Conservation (phyloP, 2,329 filamentous ascomycete species). For the Podosphaera aphanis region DNA sequence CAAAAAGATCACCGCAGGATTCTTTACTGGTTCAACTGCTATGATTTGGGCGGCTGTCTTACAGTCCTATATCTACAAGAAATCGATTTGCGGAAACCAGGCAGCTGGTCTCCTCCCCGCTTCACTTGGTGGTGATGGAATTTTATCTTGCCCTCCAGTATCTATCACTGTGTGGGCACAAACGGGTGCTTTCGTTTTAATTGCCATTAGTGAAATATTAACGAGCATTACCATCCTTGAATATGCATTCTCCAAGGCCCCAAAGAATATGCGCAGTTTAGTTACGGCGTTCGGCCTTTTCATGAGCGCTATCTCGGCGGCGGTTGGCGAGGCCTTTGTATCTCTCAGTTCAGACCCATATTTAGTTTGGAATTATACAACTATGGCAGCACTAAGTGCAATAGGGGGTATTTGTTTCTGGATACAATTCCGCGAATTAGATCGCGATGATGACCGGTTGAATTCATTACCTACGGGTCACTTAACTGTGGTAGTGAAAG, state of each 20-base stretch:
- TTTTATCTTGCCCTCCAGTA: slow-evolving; percentile 20
- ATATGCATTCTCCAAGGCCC: slow-evolving; percentile 57
- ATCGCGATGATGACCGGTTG: slow-evolving; percentile 35
- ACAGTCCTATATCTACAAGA: slow-evolving; percentile 40
- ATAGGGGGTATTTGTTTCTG: slow-evolving; percentile 43
- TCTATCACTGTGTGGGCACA: slow-evolving; percentile 43
- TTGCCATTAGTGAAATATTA: slow-evolving; percentile 33
- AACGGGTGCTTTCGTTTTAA: slow-evolving; percentile 23
- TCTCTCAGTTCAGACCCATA: slow-evolving; percentile 38
- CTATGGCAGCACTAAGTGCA: slow-evolving; percentile 36
- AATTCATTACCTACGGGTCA: not conserved
- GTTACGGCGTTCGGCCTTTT: slow-evolving; percentile 47
- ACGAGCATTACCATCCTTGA: slow-evolving; percentile 40
- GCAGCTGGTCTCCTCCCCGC: slow-evolving; percentile 21
- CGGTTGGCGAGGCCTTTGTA: slow-evolving; percentile 45
- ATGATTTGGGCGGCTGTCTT: slow-evolving; percentile 34
- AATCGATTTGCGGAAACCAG: slow-evolving; percentile 33
- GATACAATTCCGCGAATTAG: slow-evolving; percentile 40
- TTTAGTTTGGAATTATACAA: slow-evolving; percentile 48
- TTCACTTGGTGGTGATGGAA: slow-evolving; percentile 20
- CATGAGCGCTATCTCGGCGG: slow-evolving; percentile 45
- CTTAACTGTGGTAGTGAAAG: not conserved
- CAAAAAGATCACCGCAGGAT: slow-evolving; percentile 50
- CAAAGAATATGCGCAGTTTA: slow-evolving; percentile 60
- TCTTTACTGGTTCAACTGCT: slow-evolving; percentile 37